Base-by-base conservation (phyloP, 2,329 filamentous ascomycete genomes). In the Ophiognomonia clavigignenti-juglandacearum region DNA sequence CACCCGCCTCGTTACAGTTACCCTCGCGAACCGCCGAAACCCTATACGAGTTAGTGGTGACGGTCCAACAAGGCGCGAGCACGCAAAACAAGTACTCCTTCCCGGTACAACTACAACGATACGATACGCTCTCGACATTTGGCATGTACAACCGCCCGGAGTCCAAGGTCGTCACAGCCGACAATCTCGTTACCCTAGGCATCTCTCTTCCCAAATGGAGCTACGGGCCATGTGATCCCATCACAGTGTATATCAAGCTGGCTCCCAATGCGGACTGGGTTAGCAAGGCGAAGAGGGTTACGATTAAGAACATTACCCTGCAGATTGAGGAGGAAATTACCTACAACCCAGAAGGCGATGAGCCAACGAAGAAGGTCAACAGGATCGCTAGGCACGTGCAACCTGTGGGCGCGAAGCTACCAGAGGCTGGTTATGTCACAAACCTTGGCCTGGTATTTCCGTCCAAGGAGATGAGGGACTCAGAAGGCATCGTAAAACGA, bases 131-230 rank as follows among this genome's bases (percentile, higher is more conserved):
- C 40, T 96, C 91, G 35, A 97, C 93, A 2, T 98, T 98, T 70
- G 93, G 93, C 67, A 97, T 97, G 93, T 98, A 97, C 73, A 97
- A 97, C 69, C 85, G 90, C 45, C 92, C 91, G 14, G 92, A 96
- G 66, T 86, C 86, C 50, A 88, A 89, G 47, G 86, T 95, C 59
- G 81, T 84, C 51, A 88, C 90, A 26, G 82, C 86, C 43, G 93
- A 97, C 69, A 93, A 95, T 65, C 72, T 97, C 45, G 88, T 97
- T 51, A 95, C 89, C 8, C 73, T 97, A 45, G 89, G 88, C 38
- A 95, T 96, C 56, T 95, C 90, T 52, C 74, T 98, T 55, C 92
- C 93, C 20, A 82, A 90, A 53, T 96, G 92, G 90, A 96, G 91
- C 53, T 98, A 97, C 64, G 93, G 93, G 1, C 93, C 93, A 4